Base-by-base conservation (phyloP, 805 yeast species). In the Dipodascopsis uninucleata region DNA sequence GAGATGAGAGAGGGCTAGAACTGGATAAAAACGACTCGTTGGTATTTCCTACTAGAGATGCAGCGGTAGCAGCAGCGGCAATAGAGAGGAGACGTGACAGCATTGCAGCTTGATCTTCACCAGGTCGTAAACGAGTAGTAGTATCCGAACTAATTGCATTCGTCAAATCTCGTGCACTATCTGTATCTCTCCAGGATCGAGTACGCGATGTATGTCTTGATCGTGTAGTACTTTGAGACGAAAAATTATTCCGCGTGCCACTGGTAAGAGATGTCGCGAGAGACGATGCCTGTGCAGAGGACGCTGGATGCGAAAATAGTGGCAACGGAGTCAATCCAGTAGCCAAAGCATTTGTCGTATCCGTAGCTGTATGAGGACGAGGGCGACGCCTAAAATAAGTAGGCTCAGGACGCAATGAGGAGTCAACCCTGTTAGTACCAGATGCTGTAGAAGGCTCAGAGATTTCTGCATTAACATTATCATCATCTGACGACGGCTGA, bases 41-140 rank as follows among this genome's bases (percentile, higher is more conserved):
- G 8, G 54, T 21, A 14, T 46, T 41, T 16, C 68, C 74, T 35
- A 71, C 62, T 14, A 72, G 49, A 4, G 72, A 64, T 2, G 59
- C 54, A 2, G 72, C 71, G 0, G 77, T 71, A 2, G 74, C 71
- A 1, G 68, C 63, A 0, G 77, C 74, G 1, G 76, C 76, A 17
- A 70, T 57, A 16, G 73, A 72, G 24, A 72, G 51, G 16, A 72
- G 54, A 28, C 74, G 58, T 1, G 76, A 67, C 4, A 72, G 59
- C 64, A 71, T 67, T 12, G 68, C 65, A 1, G 72, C 63, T 45
- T 72, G 77, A 36, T 57, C 60, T 37, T 64, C 66, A 10, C 48
- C 60, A 17, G 48, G 42, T n/a, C 47, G 45, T 9, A 39, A 50
- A 2, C 51, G 14, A 24, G 23, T 45, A 40, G n/a, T 37, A 12